Evolutionary conservation across 179 eudicot species (phyloP).

Genomic region (Corrigiola litoralis): DNA sequence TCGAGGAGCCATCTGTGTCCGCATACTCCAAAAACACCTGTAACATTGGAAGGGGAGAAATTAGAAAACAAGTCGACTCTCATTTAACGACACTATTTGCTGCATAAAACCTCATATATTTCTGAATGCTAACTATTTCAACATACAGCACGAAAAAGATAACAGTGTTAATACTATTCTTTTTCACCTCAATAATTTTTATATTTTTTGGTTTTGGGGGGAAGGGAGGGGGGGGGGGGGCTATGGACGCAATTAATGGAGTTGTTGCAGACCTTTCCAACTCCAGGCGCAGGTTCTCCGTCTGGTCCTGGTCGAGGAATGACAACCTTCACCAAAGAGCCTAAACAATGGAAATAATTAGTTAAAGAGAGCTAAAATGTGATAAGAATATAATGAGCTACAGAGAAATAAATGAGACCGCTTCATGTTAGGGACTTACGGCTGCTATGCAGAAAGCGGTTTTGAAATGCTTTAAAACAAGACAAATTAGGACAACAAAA

Average conservation of each 20-base stretch:
- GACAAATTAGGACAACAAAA: background rate
- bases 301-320: constrained; percentile 44
- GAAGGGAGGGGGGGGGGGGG: background rate
- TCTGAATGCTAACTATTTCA: too few species aligned
- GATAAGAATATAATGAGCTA: background rate
- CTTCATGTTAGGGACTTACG: background rate
- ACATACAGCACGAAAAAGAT: too few species aligned
- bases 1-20: constrained; percentile 38
- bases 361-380: too few species aligned
- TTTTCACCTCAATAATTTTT: background rate
- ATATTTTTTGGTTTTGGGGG: background rate
- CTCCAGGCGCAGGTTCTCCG: constrained; percentile 36
- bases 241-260: background rate
- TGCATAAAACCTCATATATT: too few species aligned
- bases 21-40: constrained; percentile 48
- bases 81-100: too few species aligned
- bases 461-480: constrained; percentile 8
- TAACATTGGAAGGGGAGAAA: background rate
- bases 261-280: constrained; percentile 39
- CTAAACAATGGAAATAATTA: constrained; percentile 4
- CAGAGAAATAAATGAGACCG: background rate
- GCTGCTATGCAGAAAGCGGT: background rate
- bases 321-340: constrained; percentile 41
- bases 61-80: background rate
- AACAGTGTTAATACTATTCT: too few species aligned